Base-by-base conservation (phyloP, 768 basidiomycete genomes). In the Sarcodon aspratus region DNA sequence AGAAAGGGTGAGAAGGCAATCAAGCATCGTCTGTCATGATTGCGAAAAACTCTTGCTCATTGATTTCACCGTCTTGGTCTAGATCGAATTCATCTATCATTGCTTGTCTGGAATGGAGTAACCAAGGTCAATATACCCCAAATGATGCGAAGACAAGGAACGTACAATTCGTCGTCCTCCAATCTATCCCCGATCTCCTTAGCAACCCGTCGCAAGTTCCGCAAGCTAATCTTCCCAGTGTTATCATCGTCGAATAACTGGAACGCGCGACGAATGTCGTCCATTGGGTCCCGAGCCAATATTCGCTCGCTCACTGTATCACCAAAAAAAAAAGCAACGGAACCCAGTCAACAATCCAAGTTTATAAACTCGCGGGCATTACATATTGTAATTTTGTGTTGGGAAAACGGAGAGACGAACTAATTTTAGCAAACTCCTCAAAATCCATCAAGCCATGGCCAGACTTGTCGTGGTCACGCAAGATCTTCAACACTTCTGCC, bases 31-130 rank as follows among this genome's bases (percentile, higher is more conserved):
- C 93, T 18, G 88, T 88, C 94, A 97, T 93, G 63, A 97, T 95
- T 40, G 88, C 85, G 57, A 94, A 81, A 69, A 99, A 98, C 65
- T 99, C 96, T 60, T 89, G 82, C 62, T 94, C 86, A 61, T 82
- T 93, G 64, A 98, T 98, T 69, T 95, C 95, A 31, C 94, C 93
- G 56, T 99, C 96, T 63, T 92, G 85, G 69, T 99, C 96, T 21
- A 99, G 79, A 66, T 99, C 96, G 61, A 99, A 99, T 67, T 99
- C 96, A 59, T 99, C 96, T 61, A 99, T 99, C 96, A 99, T 99
- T 18, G 96, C 96, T 80, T 97, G 93, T 56, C 95, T 97, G 57
- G 7, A 36, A 44, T 1, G 33, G 33, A n/a, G 38, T 37, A 40
- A 35, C 36, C 46, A 46, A 32, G 17, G 21, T 27, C 27, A 27